A percentile compares a stretch with the other conserved stretches of the same genome.
phyloP scores from a whole-genome alignment of 2,329 filamentous ascomycete species.

The Raffaelea ambrosiae region DNA sequence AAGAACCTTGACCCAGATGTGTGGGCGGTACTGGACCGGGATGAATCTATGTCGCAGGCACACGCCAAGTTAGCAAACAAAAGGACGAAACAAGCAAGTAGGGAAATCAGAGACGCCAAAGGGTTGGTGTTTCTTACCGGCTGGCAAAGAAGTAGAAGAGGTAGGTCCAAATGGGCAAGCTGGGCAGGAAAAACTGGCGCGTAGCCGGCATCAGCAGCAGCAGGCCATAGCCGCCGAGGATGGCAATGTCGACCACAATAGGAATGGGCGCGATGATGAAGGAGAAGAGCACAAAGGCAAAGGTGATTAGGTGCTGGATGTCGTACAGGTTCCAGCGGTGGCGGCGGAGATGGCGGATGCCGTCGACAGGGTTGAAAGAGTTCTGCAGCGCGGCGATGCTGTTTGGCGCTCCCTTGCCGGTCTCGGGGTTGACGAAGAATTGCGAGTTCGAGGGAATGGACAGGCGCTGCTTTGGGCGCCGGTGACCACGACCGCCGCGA shows the following conservation, averaged over 20 bases:
- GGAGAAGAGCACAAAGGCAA: constrained; percentile 70
- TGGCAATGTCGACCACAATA: constrained; percentile 66
- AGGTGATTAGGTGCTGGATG: constrained; percentile 71
- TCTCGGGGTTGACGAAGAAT: constrained; percentile 9
- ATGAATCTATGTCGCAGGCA: constrained; percentile 68
- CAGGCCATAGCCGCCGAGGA: constrained; percentile 57
- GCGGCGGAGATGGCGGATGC: constrained; percentile 63
- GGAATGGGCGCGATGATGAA: constrained; percentile 76
- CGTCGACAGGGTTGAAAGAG: constrained; percentile 73
- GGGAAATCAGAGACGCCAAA: background rate
- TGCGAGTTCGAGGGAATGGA: constrained; percentile 14
- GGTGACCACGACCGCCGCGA: constrained; percentile 14
- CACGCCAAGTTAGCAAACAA: constrained; percentile 1
- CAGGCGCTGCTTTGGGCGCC: constrained; percentile 10
- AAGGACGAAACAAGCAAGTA: background rate
- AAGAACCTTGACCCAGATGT: constrained; percentile 92
- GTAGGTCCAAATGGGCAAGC: constrained; percentile 77
- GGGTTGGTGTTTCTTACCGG: constrained; percentile 77
- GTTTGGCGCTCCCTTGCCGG: constrained; percentile 21
- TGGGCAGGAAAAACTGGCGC: constrained; percentile 84
- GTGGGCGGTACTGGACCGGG: constrained; percentile 76
- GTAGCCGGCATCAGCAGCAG: constrained; percentile 76
- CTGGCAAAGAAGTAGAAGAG: constrained; percentile 87
- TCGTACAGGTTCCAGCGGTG: constrained; percentile 80
- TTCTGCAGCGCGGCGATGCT: constrained; percentile 70